phyloP scores from a whole-genome alignment of 106 monocot genomes.

The Allium cepa region DNA sequence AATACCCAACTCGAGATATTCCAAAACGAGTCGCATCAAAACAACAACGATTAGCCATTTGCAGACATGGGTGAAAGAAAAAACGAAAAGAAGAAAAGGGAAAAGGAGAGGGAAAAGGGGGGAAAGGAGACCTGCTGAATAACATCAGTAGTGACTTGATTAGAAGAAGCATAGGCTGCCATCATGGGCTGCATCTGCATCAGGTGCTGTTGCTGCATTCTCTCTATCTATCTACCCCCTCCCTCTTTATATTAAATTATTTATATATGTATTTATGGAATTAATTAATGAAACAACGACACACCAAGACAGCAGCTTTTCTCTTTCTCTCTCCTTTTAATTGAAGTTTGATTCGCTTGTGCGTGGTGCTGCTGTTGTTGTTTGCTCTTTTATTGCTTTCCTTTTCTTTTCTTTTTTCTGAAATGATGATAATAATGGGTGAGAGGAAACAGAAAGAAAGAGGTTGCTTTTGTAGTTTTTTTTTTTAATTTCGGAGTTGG shows the following conservation, averaged over 20 bases:
- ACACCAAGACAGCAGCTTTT: not conserved
- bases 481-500: not conserved
- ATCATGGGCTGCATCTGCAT: conserved; percentile 82
- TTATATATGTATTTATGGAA: too few relatives aligned
- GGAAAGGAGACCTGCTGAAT: conserved; percentile 50
- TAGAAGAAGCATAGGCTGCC: conserved; percentile 50
- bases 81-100: not conserved
- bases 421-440: not conserved
- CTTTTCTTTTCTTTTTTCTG: not conserved
- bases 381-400: not conserved
- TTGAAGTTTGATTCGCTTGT: conserved; percentile 2
- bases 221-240: not conserved
- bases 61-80: not conserved
- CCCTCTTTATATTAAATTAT: not conserved
- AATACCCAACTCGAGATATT: not conserved
- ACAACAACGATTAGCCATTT: too few relatives aligned
- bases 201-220: conserved; percentile 58
- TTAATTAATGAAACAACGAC: too few relatives aligned
- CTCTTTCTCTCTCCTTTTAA: conserved; percentile 12
- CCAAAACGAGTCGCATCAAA: too few relatives aligned
- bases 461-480: not conserved
- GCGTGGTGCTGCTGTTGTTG: not conserved
- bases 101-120: not conserved
- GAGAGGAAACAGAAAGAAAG: not conserved
- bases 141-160: conserved; percentile 62